phyloP scores from a whole-genome alignment of 139 green algal species.

The Diplosphaera chodatii region DNA sequence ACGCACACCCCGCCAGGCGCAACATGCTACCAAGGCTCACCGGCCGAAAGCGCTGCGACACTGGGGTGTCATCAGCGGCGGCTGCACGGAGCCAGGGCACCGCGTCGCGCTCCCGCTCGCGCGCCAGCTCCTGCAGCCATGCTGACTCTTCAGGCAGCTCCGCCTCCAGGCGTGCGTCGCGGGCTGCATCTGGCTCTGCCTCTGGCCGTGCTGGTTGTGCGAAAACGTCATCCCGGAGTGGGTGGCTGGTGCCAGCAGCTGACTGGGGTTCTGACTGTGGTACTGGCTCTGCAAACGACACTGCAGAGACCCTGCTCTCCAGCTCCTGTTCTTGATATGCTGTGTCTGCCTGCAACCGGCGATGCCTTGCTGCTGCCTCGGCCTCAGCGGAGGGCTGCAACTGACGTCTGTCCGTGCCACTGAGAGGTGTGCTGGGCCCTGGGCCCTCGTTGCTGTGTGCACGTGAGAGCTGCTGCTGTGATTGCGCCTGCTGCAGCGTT shows the following conservation, averaged over 20 bases:
- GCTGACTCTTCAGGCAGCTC: background rate
- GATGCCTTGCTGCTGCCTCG: background rate
- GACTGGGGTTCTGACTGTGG: background rate
- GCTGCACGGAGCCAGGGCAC: constrained; percentile 6
- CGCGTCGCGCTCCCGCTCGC: background rate
- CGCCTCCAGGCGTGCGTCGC: background rate
- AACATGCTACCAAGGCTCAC: no score
- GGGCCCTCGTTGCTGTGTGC: background rate
- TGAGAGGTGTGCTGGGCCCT: background rate
- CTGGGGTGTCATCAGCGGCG: background rate
- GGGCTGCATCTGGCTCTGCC: background rate
- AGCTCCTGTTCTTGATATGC: background rate
- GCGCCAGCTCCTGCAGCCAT: background rate
- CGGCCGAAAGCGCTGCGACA: constrained; percentile 3
- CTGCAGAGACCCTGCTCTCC: background rate
- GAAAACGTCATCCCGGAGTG: no score
- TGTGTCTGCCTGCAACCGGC: background rate
- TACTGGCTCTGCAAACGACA: background rate
- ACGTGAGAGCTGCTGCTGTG: background rate
- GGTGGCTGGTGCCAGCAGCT: no score
- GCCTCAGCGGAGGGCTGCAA: no score
- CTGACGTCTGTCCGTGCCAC: background rate
- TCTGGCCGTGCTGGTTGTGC: no score
- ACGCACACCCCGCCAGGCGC: no score
- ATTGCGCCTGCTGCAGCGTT: background rate